These are phyloP conservation scores for Aspergillus pseudoglaucus DNA, from an alignment of 2,329 filamentous ascomycete genomes.

Conservation along the genomic window DNA sequence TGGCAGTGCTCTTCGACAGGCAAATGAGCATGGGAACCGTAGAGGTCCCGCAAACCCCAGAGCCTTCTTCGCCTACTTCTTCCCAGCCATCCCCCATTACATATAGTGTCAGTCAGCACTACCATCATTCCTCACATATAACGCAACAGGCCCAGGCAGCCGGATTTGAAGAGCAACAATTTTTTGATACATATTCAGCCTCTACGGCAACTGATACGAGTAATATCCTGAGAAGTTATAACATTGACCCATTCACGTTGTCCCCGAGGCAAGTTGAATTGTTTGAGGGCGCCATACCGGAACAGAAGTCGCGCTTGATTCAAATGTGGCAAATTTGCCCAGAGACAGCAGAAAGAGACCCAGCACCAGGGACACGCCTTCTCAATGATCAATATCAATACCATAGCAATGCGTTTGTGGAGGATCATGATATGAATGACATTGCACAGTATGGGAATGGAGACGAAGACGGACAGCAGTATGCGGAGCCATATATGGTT, in stretches of 20 bases:
- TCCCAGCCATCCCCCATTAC: conserved; percentile 45
- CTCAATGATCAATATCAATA: no score
- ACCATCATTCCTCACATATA: conserved; percentile 71
- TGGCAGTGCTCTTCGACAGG: conserved; percentile 70
- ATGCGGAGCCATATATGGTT: conserved; percentile 76
- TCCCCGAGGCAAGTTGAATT: conserved; percentile 70
- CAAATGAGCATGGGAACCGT: conserved; percentile 58
- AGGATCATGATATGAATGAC: conserved; percentile 40
- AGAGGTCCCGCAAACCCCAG: conserved; percentile 29
- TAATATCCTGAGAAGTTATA: conserved; percentile 56
- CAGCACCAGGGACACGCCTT: not conserved
- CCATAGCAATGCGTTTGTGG: not conserved
- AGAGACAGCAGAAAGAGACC: conserved; percentile 13
- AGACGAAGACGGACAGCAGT: conserved; percentile 24
- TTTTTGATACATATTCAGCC: conserved; percentile 21
- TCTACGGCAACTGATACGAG: conserved; percentile 42
- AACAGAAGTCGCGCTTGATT: conserved; percentile 67
- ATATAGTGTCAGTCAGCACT: conserved; percentile 75
- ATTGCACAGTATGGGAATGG: conserved; percentile 13
- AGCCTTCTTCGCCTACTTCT: conserved; percentile 9
- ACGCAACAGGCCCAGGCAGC: conserved; percentile 29
- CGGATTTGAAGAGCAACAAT: not conserved
- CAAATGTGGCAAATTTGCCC: conserved; percentile 82
- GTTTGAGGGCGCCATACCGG: conserved; percentile 66
- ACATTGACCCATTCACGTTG: conserved; percentile 63